Evolutionary conservation across 108 stramenopile species (phyloP), one percentile per base, ranked within the genome.

Genomic region (Nitzschia sp.): DNA sequence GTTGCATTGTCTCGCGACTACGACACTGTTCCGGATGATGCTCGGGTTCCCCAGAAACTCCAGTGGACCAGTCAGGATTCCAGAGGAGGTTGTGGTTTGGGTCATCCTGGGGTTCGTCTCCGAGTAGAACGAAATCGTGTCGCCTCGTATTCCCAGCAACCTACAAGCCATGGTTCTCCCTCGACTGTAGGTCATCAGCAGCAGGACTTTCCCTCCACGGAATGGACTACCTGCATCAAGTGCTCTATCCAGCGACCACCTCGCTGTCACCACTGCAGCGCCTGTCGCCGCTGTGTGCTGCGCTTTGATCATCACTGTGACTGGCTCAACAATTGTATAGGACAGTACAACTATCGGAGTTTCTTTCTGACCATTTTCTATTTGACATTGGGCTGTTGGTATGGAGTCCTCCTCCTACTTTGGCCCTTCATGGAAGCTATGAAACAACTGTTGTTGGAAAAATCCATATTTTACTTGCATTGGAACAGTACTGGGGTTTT

Each of bases 251-350:
- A 17, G 8, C 70, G 92, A 63, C 92, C 92, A 37, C 86, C 92
- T 12, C 72, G 92, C 37, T 80, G 80, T n/a, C 92, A 89, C 51
- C 92, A 94, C 57, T 94, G 92, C 67, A 63, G 72, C 58, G 70
- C 66, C 22, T 91, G 89, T 71, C 65, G 81, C 12, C 65, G 79
- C 59, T 94, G 92, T 63, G 75, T 94, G 8, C 55, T 91, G 29
- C 84, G 86, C 65, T 92, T 90, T 75, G 98, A 97, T 78, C 98
- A 98, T 72, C 96, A 96, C 70, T 97, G 98, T 71, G 88, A 95
- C 0, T 99, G 98, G 97, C 81, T 97, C 12, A 97, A 97, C 81
- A 97, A 96, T 79, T 97, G 96, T 78, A 85, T 99, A 37, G 98
- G 97, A 52, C 80, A 82, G 63, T 76, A 83, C 78, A 94, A 94